Evolutionary conservation across 768 basidiomycete genomes (phyloP), one percentile per base, ranked within the genome.

Genomic region (Agrocybe chaxingu): DNA sequence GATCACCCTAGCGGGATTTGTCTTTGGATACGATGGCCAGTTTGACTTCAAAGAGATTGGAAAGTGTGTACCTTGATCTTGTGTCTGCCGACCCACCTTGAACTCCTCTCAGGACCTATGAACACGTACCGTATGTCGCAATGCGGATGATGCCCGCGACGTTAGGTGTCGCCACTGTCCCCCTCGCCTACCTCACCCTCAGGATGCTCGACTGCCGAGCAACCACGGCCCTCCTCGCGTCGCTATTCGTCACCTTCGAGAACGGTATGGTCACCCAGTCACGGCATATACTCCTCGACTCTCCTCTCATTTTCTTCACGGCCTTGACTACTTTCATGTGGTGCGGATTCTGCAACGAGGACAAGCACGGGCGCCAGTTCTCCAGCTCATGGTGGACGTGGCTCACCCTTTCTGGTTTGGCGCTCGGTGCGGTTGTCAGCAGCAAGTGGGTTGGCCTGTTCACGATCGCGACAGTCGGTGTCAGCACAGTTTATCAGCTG

Each of bases 381-480:
- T 87, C 88, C 1, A 73, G 81, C 8, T 69, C 74, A 2, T 98
- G 97, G 97, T 99, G 97, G 97, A 74, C 77, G 0, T 96, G 92
- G 89, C 85, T 98, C 31, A 69, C 79, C 9, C 76, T 98, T 36
- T 89, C 91, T 2, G 97, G 97, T 30, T 73, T 96, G 10, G 82
- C 87, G 0, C 84, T 99, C 19, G 97, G 97, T 34, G 94, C 95
- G 4, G 93, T 96, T 43, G 81, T 88, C 31, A 89, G 87, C 60
- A 92, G 92, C 75, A 99, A 98, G 67, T 98, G 96, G 97, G 96
- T 98, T 37, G 97, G 97, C 8, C 74, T 99, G 16, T 98, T 99
- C 72, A 98, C 95, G 10, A 92, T 98, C 59, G 94, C 97, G 7
- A 97, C 95, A 6, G 72, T 99, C 45, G 97, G 96, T 10, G 62